Conservation (phyloP, 257 asterid species). For the Parsonsia alboflavescens region DNA sequence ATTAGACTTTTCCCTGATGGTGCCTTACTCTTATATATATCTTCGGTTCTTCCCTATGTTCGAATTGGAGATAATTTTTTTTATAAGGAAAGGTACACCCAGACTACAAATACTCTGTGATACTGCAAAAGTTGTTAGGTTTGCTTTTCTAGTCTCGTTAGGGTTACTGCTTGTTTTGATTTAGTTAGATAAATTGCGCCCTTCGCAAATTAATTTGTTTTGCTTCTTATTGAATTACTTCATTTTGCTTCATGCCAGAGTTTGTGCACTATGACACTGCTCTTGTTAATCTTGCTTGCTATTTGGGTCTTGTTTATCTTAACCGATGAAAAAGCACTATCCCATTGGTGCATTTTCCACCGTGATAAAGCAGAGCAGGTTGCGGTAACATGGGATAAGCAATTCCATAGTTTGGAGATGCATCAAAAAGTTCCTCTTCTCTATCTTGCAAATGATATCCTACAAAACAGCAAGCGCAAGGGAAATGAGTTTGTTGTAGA, state of each 20-base stretch:
- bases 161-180: neutral
- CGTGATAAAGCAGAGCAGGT: slow-evolving; percentile 83
- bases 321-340: slow-evolving; percentile 55
- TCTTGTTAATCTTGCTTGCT: neutral
- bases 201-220: neutral
- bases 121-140: neutral
- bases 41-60: neutral
- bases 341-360: slow-evolving; percentile 98
- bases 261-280: neutral
- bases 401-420: slow-evolving; percentile 65
- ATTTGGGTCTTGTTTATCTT: slow-evolving; percentile 31
- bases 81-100: neutral
- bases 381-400: slow-evolving; percentile 86
- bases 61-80: neutral
- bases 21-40: neutral
- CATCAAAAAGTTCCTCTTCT: slow-evolving; percentile 73
- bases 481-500: slow-evolving; percentile 86
- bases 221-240: neutral
- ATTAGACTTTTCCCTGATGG: neutral
- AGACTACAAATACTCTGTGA: neutral
- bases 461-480: slow-evolving; percentile 88
- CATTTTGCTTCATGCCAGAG: neutral
- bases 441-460: slow-evolving; percentile 87
- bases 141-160: neutral
- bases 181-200: neutral